Conservation (phyloP, 305 asterid genomes). For the Nicotiana rustica region DNA sequence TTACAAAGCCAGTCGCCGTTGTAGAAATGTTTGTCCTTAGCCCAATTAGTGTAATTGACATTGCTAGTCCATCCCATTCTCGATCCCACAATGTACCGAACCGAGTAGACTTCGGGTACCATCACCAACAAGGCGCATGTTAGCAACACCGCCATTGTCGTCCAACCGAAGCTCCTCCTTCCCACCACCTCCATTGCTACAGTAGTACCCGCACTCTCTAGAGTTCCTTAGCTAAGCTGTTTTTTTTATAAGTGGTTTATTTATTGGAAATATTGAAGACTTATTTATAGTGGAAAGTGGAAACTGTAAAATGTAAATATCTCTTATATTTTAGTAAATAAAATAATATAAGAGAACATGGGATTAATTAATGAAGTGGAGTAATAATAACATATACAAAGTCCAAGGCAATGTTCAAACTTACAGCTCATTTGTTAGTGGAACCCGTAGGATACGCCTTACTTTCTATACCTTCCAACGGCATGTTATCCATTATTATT, state of each 20-base stretch:
- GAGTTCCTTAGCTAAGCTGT: not conserved
- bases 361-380: not conserved
- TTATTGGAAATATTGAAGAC: not conserved
- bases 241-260: not conserved
- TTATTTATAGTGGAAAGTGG: slow-evolving; percentile 10
- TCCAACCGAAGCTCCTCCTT: slow-evolving; percentile 40
- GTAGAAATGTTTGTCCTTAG: slow-evolving; percentile 61
- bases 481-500: not conserved
- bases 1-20: slow-evolving; percentile 85
- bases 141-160: slow-evolving; percentile 50
- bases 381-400: not conserved
- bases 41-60: slow-evolving; percentile 77
- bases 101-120: slow-evolving; percentile 68
- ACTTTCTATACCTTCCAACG: not conserved
- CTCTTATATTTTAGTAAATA: not conserved
- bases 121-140: slow-evolving; percentile 56
- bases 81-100: slow-evolving; percentile 62
- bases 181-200: slow-evolving; percentile 38
- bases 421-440: slow-evolving; percentile 33
- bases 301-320: not conserved
- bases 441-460: not conserved
- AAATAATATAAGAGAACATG: not conserved
- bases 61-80: slow-evolving; percentile 59
- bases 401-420: not conserved
- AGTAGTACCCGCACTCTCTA: slow-evolving; percentile 10